phyloP scores from a whole-genome alignment of 139 green algal genomes.

The Eudorina sp. region DNA sequence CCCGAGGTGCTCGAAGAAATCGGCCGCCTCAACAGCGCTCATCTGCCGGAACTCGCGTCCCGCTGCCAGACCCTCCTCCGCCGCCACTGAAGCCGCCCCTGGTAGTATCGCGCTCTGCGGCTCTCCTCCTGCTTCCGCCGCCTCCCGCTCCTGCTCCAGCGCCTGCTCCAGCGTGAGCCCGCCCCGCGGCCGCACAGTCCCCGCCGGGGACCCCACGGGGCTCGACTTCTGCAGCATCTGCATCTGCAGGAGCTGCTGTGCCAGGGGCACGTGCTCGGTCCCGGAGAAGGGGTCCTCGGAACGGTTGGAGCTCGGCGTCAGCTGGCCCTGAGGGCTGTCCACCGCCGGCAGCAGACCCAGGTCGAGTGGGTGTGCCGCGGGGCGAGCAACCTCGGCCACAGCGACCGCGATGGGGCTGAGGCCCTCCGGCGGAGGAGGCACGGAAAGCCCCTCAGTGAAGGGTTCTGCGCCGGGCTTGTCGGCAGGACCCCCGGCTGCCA shows the following conservation, averaged over 20 bases:
- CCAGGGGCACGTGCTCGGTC: background rate
- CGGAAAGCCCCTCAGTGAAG: too few species aligned
- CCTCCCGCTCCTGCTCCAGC: background rate
- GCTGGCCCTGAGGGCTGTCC: background rate
- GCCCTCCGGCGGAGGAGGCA: too few species aligned
- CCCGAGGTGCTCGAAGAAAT: constrained; percentile 29
- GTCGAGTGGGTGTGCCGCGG: background rate
- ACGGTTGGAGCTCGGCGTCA: background rate
- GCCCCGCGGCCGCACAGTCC: too few species aligned
- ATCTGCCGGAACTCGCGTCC: too few species aligned
- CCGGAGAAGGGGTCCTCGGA: constrained; percentile 30
- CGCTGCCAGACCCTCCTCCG: background rate
- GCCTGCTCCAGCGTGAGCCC: background rate
- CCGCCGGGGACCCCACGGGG: background rate
- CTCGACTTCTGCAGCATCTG: background rate
- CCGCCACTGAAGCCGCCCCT: too few species aligned
- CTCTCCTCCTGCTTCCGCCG: background rate
- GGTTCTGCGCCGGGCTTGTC: too few species aligned
- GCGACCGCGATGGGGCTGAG: too few species aligned
- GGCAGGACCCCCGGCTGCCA: too few species aligned
- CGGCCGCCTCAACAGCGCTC: background rate
- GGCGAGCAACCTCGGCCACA: too few species aligned
- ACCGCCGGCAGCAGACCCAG: background rate
- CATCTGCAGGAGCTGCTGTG: background rate
- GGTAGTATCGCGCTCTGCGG: too few species aligned